Evolutionary conservation across 306 rosid genomes (phyloP).

Genomic region (Ammopiptanthus mongolicus): DNA sequence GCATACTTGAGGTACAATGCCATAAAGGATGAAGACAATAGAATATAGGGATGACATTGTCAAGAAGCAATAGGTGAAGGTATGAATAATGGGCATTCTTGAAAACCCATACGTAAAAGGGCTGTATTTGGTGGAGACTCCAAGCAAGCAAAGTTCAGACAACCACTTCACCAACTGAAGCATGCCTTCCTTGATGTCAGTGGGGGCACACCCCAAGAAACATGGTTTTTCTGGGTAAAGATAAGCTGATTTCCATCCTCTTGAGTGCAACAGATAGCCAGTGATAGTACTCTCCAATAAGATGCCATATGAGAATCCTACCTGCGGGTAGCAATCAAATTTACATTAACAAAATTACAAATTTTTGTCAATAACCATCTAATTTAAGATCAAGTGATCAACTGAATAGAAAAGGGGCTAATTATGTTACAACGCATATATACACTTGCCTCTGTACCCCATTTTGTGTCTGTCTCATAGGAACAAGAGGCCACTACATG

Average conservation of each 20-base stretch:
- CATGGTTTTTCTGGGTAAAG: slow-evolving; percentile 39
- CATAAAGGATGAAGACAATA: slow-evolving; percentile 26
- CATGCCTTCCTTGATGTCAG: slow-evolving; percentile 41
- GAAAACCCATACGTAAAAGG: slow-evolving; percentile 37
- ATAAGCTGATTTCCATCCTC: slow-evolving; percentile 42
- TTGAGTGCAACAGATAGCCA: slow-evolving; percentile 32
- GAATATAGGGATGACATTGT: slow-evolving; percentile 20
- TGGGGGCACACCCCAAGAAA: slow-evolving; percentile 39
- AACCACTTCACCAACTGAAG: slow-evolving; percentile 33
- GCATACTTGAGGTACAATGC: slow-evolving; percentile 40
- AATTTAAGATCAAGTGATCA: too few relatives aligned
- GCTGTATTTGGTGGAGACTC: slow-evolving; percentile 25
- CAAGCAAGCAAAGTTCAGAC: slow-evolving; percentile 30
- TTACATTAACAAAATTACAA: background rate
- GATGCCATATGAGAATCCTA: slow-evolving; percentile 37
- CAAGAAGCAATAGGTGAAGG: slow-evolving; percentile 25
- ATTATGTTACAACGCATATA: background rate
- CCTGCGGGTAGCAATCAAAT: background rate
- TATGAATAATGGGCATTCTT: slow-evolving; percentile 16
- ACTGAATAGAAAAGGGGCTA: too few relatives aligned
- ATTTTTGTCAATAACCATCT: background rate
- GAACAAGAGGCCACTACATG: slow-evolving; percentile 29
- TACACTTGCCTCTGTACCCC: slow-evolving; percentile 45
- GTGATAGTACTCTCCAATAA: slow-evolving; percentile 33
- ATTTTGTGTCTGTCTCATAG: slow-evolving; percentile 33